Base-by-base conservation (phyloP, 495 filamentous ascomycete species). In the Lindgomyces ingoldianus region DNA sequence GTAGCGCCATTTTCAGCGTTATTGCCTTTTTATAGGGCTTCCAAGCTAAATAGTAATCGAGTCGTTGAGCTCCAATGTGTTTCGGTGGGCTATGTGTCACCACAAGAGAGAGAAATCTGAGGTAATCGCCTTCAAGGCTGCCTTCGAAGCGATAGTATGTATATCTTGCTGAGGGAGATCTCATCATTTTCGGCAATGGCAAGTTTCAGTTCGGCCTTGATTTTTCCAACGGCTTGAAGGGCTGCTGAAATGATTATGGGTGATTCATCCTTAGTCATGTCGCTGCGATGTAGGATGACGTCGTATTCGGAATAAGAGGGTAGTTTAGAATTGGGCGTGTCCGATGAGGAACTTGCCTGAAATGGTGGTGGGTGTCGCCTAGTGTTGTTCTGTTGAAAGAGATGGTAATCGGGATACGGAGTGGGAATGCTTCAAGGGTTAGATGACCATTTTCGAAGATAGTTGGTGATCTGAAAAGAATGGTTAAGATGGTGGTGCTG, bases 11-110 rank as follows among this genome's bases (percentile, higher is more conserved):
- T n/a, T n/a, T n/a, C 56, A 3, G 11, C 18, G 9, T 64, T 44
- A 12, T 10, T n/a, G 8, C 8, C n/a, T 30, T 51, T 18, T 8
- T 42, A 19, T 16, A 46, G n/a, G n/a, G 56, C 3, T 12, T 51
- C 11, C 18, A 14, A 14, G 25, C 22, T 4, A 41, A 11, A 6
- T 61, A 39, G 36, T 46, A 64, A 6, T 63, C 8, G 12, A 68
- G 45, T 1, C 65, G 42, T 33, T 63, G 60, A 0, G 64, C 42
- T 1, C 76, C 77, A 59, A 69, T 33, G 55, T 65, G 60, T 25
- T 60, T 25, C 18, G 68, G 68, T 33, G 68, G 68, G n/a, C 64
- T 60, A 50, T 70, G 68, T 0, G 68, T 70, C 68, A 70, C 68
- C 1, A 70, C 60, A 24, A 65, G 45, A 16, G 62, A 61, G 21